A percentile compares a stretch with the other conserved stretches of the same genome.
Conservation (phyloP, 2,329 filamentous ascomycete species). For the Paramyrothecium sp. region DNA sequence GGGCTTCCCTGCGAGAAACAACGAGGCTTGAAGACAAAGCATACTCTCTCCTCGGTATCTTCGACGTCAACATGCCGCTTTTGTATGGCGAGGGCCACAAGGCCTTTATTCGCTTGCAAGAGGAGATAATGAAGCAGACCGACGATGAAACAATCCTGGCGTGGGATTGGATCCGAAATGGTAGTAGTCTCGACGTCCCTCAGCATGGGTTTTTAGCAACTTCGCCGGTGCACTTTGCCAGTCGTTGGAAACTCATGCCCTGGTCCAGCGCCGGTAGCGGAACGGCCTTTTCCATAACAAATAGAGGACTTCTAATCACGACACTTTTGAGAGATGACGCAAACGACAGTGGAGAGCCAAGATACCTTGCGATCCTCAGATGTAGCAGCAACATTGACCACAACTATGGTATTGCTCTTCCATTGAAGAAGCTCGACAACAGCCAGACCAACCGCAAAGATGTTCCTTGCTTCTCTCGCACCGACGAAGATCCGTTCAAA, state of each 20-base stretch:
- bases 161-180: conserved; percentile 9
- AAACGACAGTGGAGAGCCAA: background rate
- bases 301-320: background rate
- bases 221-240: background rate
- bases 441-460: background rate
- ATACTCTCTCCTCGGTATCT: conserved; percentile 18
- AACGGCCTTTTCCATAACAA: background rate
- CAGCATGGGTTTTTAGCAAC: background rate
- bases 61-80: conserved; percentile 17
- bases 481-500: background rate
- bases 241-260: background rate
- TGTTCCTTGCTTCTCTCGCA: background rate
- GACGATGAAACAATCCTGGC: conserved; percentile 17
- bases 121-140: conserved; percentile 19
- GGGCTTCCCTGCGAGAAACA: conserved; percentile 5
- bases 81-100: conserved; percentile 17
- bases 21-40: conserved; percentile 17
- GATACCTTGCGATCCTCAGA: background rate
- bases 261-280: background rate
- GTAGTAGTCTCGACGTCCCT: background rate
- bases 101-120: conserved; percentile 19
- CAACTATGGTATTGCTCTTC: background rate
- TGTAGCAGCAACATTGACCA: background rate
- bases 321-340: background rate
- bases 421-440: background rate